Percentiles rank a stretch among this genome's conserved stretches.
Evolutionary conservation across 2,329 filamentous ascomycete genomes (phyloP).

Genomic region (Pestalotiopsis sp.): DNA sequence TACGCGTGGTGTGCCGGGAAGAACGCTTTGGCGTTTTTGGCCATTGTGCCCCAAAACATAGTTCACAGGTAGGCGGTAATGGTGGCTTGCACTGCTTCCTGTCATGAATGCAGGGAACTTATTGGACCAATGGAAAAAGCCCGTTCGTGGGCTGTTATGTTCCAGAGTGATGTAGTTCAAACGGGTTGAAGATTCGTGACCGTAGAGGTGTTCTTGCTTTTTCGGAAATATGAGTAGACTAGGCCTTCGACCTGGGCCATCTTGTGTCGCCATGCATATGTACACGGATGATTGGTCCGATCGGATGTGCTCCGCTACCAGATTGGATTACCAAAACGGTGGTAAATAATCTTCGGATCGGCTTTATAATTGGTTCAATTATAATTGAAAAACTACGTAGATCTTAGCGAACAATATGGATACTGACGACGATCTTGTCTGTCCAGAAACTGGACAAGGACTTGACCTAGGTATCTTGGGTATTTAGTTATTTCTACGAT

Average conservation of each 20-base stretch:
- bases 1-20: neutral
- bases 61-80: neutral
- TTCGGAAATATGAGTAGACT: neutral
- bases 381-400: neutral
- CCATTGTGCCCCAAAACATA: neutral
- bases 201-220: neutral
- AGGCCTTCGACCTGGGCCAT: neutral
- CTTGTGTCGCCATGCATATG: neutral
- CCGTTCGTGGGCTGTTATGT: neutral
- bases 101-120: neutral
- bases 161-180: neutral
- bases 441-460: too few species aligned
- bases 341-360: neutral
- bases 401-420: neutral
- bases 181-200: neutral
- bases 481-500: too few species aligned
- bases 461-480: too few species aligned
- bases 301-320: neutral
- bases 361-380: neutral
- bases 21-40: neutral
- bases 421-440: too few species aligned
- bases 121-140: neutral
- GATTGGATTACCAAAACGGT: neutral
- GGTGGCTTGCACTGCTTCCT: neutral
- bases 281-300: neutral